phyloP scores from a whole-genome alignment of 495 filamentous ascomycete species.

The Trichodelitschia bisporula region DNA sequence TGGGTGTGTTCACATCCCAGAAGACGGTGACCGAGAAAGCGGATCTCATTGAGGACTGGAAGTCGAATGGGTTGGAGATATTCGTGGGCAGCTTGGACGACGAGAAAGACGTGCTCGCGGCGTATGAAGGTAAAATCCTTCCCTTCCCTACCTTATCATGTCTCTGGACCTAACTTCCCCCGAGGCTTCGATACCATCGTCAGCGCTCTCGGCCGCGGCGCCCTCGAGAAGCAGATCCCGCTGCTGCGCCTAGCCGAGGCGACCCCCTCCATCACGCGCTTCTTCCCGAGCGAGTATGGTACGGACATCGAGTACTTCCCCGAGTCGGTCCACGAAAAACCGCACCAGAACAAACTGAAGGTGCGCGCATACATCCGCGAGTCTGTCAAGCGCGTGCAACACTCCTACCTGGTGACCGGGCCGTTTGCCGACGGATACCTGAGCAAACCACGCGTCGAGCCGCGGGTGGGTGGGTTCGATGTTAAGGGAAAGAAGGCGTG shows the following conservation, averaged over 20 bases:
- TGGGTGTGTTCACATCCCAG: slow-evolving; percentile 39
- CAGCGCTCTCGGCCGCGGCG: slow-evolving; percentile 34
- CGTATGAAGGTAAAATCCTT: slow-evolving; percentile 27
- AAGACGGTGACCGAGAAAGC: slow-evolving; percentile 21
- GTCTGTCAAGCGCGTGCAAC: slow-evolving; percentile 25
- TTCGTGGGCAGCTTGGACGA: slow-evolving; percentile 33
- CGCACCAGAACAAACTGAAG: slow-evolving; percentile 45
- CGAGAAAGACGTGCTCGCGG: slow-evolving; percentile 24
- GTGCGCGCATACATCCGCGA: slow-evolving; percentile 31
- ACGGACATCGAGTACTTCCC: slow-evolving; percentile 46
- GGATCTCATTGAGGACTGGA: slow-evolving; percentile 17
- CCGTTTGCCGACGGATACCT: slow-evolving; percentile 47
- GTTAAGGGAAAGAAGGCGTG: slow-evolving; percentile 27
- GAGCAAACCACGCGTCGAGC: slow-evolving; percentile 12
- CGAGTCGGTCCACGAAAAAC: slow-evolving; percentile 31
- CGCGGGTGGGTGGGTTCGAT: slow-evolving; percentile 28
- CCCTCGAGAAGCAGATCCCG: slow-evolving; percentile 30
- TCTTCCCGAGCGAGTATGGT: slow-evolving; percentile 50
- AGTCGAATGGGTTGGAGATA: slow-evolving; percentile 25
- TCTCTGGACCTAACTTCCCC: neutral
- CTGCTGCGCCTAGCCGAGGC: slow-evolving; percentile 32
- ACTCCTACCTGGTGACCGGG: slow-evolving; percentile 44
- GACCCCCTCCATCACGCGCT: slow-evolving; percentile 30
- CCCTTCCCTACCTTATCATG: neutral
- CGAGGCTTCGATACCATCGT: slow-evolving; percentile 37